Percentiles rank a stretch among this genome's conserved stretches.
These are phyloP conservation scores for Tricholoma flavovirens DNA, from an alignment of 768 basidiomycete genomes.

Conservation along the genomic window DNA sequence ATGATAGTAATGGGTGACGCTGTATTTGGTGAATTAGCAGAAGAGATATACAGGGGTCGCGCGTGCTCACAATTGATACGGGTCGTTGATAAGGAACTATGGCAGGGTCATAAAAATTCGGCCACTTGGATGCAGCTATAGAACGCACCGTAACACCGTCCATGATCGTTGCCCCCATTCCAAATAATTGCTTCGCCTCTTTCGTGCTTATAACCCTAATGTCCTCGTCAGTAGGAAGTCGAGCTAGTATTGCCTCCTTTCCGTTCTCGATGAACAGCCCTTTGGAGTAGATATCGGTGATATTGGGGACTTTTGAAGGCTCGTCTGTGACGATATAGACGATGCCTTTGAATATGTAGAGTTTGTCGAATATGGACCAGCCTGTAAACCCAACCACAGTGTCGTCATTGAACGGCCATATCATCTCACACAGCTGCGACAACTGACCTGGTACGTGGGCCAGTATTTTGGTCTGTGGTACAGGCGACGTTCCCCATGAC, in stretches of 20 bases:
- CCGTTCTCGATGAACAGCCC: constrained; percentile 56
- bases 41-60: background rate
- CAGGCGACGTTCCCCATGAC: constrained; percentile 30
- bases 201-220: constrained; percentile 68
- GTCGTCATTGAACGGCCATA: background rate
- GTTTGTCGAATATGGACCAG: constrained; percentile 84
- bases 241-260: constrained; percentile 44
- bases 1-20: constrained; percentile 91
- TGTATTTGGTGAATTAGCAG: constrained; percentile 21
- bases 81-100: constrained; percentile 80
- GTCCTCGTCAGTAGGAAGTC: constrained; percentile 73
- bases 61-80: constrained; percentile 69
- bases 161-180: constrained; percentile 63
- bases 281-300: constrained; percentile 66
- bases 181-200: constrained; percentile 66
- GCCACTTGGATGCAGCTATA: background rate
- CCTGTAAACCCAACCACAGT: constrained; percentile 38
- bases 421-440: background rate
- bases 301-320: constrained; percentile 59
- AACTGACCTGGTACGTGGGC: constrained; percentile 69
- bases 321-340: constrained; percentile 77
- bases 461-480: constrained; percentile 62
- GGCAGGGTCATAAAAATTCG: background rate
- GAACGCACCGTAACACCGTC: constrained; percentile 65
- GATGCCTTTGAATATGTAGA: constrained; percentile 79